A percentile compares a stretch with the other conserved stretches of the same genome.
Evolutionary conservation across 1,284 basidiomycete genomes (phyloP).

Genomic region (Puccinia novopanici): DNA sequence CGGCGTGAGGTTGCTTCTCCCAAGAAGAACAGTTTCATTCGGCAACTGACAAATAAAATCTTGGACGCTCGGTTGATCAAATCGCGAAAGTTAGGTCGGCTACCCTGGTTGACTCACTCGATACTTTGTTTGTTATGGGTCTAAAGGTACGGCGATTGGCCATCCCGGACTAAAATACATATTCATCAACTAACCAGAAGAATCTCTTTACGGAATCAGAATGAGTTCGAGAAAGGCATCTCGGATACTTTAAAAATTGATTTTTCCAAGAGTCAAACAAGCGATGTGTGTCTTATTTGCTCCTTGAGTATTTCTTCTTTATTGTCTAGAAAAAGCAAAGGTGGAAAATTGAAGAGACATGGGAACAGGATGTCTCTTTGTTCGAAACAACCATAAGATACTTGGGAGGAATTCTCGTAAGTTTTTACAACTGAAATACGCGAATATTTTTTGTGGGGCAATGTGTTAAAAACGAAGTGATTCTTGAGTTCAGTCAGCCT

Average conservation of each 20-base stretch:
- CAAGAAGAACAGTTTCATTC: neutral
- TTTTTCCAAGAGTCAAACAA: constrained; percentile 43
- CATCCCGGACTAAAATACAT: neutral
- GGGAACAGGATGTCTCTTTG: constrained; percentile 21
- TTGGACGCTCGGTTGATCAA: neutral
- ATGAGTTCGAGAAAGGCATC: constrained; percentile 33
- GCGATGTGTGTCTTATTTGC: neutral
- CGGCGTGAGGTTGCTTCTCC: neutral
- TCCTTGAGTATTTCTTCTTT: neutral
- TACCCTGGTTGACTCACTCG: constrained; percentile 42
- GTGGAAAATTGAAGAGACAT: neutral
- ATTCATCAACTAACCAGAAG: neutral
- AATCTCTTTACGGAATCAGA: neutral
- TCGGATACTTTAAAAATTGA: constrained; percentile 42
- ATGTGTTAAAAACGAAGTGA: neutral
- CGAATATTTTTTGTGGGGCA: neutral
- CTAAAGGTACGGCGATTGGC: neutral
- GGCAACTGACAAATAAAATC: neutral
- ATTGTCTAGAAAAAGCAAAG: neutral
- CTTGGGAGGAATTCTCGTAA: constrained; percentile 43
- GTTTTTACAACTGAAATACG: neutral
- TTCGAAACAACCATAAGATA: constrained; percentile 50
- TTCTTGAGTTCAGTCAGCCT: constrained; percentile 30
- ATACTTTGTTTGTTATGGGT: constrained; percentile 44
- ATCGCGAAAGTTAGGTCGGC: constrained; percentile 37